Evolutionary conservation across 2,329 filamentous ascomycete species (phyloP).

Genomic region (Botrytis elliptica): DNA sequence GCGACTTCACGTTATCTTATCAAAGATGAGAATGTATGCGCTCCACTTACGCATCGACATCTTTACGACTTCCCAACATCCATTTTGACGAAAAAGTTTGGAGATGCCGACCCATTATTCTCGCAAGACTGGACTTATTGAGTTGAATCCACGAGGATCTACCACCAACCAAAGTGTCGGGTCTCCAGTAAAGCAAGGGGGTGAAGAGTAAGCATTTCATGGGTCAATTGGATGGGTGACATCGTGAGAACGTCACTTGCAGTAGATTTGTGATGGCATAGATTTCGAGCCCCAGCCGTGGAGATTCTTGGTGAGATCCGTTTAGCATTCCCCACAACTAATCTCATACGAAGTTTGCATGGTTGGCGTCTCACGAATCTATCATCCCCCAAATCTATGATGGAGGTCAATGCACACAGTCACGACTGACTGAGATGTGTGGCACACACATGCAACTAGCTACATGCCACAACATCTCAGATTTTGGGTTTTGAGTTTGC

Average conservation of each 20-base stretch:
- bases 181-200: not conserved
- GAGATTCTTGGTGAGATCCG: not conserved
- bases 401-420: constrained; percentile 2
- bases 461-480: not conserved
- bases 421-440: not conserved
- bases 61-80: not conserved
- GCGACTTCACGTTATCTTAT: not conserved
- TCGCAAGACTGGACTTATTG: constrained; percentile 12
- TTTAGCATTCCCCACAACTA: constrained; percentile 1
- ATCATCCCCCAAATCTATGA: not conserved
- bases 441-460: not conserved
- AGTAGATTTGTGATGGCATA: not conserved
- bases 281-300: constrained; percentile 8
- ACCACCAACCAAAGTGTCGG: constrained; percentile 5
- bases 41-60: not conserved
- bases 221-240: not conserved
- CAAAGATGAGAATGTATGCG: not conserved
- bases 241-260: constrained; percentile 13
- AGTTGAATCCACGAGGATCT: not conserved
- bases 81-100: not conserved
- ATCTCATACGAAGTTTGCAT: not conserved
- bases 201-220: not conserved
- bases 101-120: not conserved
- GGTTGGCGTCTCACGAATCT: constrained; percentile 4
- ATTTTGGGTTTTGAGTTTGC: not conserved